Base-by-base conservation (phyloP, 75 land plant genomes). In the Picea glauca region DNA sequence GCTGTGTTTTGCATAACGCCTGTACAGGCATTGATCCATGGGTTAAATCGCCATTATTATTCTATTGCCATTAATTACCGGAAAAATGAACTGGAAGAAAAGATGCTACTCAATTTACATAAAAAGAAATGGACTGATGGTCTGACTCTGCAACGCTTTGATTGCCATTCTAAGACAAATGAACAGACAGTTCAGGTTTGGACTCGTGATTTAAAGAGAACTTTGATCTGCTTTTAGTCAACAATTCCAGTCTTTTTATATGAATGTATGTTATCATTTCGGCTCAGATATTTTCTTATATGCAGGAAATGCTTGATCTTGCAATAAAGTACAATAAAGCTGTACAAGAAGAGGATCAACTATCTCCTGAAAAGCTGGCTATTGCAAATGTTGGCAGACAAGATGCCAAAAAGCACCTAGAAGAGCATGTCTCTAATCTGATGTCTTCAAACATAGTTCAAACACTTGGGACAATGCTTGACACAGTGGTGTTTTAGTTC, bases 101-200 rank as follows among this genome's bases (percentile, higher is more conserved):
- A 96, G 77, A 96, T 96, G 99, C 78, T 96, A 17, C 85, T 96
- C 23, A 96, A 96, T 79, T 84, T 96, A 33, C 98, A 96, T 80
- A 96, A 96, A 82, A 96, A 96, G 91, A 95, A 94, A 77, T 96
- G 99, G 99, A 91, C 99, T 66, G 99, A 96, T 90, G 99, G 98
- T 11, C 62, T 96, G 72, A 91, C 89, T 18, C 90, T 96, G 50
- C 84, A 81, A 54, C 90, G 89, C 0, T 96, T 93, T 90, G 99
- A 96, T 75, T 64, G 80, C 14, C 99, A 96, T 79, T 89, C 95
- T 11, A 94, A 94, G 82, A 96, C 95, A 30, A 96, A 96, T 83
- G 99, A 96, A 78, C 87, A 87, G 76, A 94, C 95, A 72, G 95
- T 96, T 18, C 92, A 96, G 92, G 98, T 93, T 46, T 75, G 80